Evolutionary conservation across 208 protist species (phyloP), one percentile per base, ranked within the genome.

Genomic region (Acanthamoeba lenticulata): DNA sequence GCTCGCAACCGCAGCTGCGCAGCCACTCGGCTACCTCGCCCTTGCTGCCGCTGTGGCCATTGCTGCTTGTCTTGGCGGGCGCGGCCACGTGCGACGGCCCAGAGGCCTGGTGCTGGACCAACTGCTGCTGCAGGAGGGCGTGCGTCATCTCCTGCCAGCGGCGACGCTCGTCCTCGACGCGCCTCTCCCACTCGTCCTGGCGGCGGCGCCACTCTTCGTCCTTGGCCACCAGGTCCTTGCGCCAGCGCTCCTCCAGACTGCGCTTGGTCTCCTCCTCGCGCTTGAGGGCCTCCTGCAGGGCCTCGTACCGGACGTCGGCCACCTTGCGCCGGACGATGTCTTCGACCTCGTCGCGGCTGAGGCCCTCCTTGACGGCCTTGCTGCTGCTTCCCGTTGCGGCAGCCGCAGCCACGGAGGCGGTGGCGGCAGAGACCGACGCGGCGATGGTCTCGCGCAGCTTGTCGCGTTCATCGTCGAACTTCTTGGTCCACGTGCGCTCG

Each of bases 241-340:
- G 47, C 83, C 83, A 90, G 47, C 83, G 83, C 57, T 90, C 83
- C 40, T 90, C 83, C 24, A 90, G 27, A 32, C 27, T 36, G 47
- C 83, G 47, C 83, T 90, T 90, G 52, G 44, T 36, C 57, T 90
- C 83, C 57, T 90, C 83, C 57, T 90, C 83, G 29, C 83, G 47
- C 83, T 69, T 90, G 36, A 90, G 83, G 17, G 52, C 11, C 49
- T 90, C 83, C 40, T 90, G 83, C 24, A 90, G 57, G 17, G 83
- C 83, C 49, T 90, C 83, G 57, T 72, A 69, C 15, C 83, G 47
- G 6, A 90, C 47, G 52, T 90, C 83, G 29, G 52, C 57, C 29
- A 67, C 83, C 83, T 90, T 90, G 29, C 83, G 47, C 24, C 47
- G 57, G 24, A 90, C 47, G 45, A 90, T 60, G 57, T 90, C 83